phyloP scores from a whole-genome alignment of 2,329 filamentous ascomycete genomes.

The Cordyceps sp. region DNA sequence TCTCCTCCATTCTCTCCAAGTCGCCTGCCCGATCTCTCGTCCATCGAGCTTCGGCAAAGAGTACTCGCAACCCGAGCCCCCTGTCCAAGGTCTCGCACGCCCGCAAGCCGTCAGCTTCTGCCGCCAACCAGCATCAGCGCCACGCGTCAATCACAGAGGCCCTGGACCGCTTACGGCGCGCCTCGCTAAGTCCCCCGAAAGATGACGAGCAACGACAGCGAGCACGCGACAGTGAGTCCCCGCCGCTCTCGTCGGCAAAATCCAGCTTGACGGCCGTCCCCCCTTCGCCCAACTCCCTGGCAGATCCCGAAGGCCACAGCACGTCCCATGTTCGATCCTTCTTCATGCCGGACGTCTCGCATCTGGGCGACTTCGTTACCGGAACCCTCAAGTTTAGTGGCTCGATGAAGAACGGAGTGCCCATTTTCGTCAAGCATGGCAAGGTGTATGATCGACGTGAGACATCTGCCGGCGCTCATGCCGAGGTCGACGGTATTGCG shows the following conservation, averaged over 20 bases:
- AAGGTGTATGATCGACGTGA: constrained; percentile 27
- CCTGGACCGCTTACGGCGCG: constrained; percentile 18
- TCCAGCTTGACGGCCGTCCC: constrained; percentile 24
- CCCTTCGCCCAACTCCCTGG: constrained; percentile 17
- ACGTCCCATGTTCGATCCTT: constrained; percentile 32
- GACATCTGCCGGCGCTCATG: constrained; percentile 20
- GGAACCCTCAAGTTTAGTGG: constrained; percentile 34
- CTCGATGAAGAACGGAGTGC: constrained; percentile 33
- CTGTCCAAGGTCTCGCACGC: constrained; percentile 17
- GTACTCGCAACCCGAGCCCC: constrained; percentile 18
- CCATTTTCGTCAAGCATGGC: constrained; percentile 37
- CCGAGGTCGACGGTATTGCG: constrained; percentile 30
- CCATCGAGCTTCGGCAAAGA: constrained; percentile 10
- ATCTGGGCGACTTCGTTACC: constrained; percentile 40
- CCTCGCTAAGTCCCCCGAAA: constrained; percentile 13
- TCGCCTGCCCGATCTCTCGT: constrained; percentile 16
- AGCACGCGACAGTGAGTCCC: constrained; percentile 12
- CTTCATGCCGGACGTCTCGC: constrained; percentile 34
- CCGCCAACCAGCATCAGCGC: constrained; percentile 7
- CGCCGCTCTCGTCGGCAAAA: constrained; percentile 20
- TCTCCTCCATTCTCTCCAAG: constrained; percentile 25
- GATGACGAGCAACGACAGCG: constrained; percentile 8
- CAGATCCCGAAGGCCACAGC: constrained; percentile 15
- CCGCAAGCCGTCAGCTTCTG: constrained; percentile 11
- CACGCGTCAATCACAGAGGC: constrained; percentile 16